phyloP scores from a whole-genome alignment of 306 rosid species.

The Castanea sativa region DNA sequence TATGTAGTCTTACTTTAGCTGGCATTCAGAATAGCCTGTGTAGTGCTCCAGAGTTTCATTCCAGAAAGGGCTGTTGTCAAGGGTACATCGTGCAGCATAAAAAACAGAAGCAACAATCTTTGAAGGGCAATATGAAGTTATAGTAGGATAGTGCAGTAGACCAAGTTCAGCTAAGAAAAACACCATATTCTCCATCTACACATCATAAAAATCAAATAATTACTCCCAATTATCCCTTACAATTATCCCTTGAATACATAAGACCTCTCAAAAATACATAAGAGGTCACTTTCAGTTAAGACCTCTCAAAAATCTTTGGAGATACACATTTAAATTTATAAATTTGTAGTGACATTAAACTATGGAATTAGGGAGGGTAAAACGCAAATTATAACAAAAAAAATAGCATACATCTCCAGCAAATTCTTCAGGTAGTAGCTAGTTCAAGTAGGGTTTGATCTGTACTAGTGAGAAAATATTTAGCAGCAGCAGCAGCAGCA shows the following conservation, averaged over 20 bases:
- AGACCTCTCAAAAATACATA: no score
- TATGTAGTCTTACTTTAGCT: constrained; percentile 45
- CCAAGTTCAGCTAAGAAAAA: constrained; percentile 79
- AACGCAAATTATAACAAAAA: background rate
- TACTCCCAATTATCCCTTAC: background rate
- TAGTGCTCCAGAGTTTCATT: constrained; percentile 68
- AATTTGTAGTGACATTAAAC: background rate
- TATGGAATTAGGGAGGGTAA: background rate
- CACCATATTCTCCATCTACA: constrained; percentile 71
- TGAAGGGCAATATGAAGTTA: constrained; percentile 51
- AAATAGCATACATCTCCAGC: background rate
- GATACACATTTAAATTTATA: background rate
- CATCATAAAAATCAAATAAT: background rate
- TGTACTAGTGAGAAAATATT: constrained; percentile 28
- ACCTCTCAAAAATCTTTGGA: no score
- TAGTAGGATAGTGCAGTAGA: constrained; percentile 54
- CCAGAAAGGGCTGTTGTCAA: constrained; percentile 63
- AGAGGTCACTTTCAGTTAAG: no score
- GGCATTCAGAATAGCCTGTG: constrained; percentile 71
- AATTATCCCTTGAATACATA: background rate
- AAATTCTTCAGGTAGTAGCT: constrained; percentile 29
- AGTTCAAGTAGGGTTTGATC: constrained; percentile 24
- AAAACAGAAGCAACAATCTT: constrained; percentile 85
- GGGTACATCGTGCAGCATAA: constrained; percentile 66
- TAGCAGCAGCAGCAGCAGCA: constrained; percentile 35